Evolutionary conservation across 1,284 basidiomycete species (phyloP), one percentile per base, ranked within the genome.

Genomic region (Meripilus lineatus): DNA sequence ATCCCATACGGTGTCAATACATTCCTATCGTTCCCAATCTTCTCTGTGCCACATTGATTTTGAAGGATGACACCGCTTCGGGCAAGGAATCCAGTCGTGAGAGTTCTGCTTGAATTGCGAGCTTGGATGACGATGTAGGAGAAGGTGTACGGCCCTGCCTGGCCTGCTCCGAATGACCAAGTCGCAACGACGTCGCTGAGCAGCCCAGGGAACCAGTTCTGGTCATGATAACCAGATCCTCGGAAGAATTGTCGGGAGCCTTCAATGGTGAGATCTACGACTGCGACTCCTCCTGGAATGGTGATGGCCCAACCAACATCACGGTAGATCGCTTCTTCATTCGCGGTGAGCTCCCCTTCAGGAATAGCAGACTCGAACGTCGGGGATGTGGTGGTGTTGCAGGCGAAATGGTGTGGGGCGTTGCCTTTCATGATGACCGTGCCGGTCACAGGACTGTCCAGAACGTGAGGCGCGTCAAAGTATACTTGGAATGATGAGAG

Each of bases 161-260:
- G 39, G 5, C 54, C 58, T 15, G 54, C 41, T 18, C 56, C 46
- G 44, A 58, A 58, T 48, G 51, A 57, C 58, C 58, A 61, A 15
- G 49, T 47, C 30, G 44, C 44, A 39, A 58, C 50, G 40, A 50
- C 45, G 10, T 46, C 40, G 48, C 56, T 54, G 25, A 61, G 43
- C 14, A 53, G 47, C 23, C 28, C 23, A 21, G 56, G 51, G 23
- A 53, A 42, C 55, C 55, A 61, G 48, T 61, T 61, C 32, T 49
- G 44, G 38, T 61, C 58, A 40, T 61, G 57, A 48, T 61, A 61
- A 3, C 53, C 58, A 24, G 50, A 40, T 6, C 58, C 58, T 13
- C 45, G 42, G 51, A 59, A 58, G 32, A 40, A 13, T 13, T 59
- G 44, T 17, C 14, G 30, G 7, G 52, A 46, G 13, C 52, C 56